Evolutionary conservation across 345 rosid species (phyloP).

Genomic region (Salix dunnii): DNA sequence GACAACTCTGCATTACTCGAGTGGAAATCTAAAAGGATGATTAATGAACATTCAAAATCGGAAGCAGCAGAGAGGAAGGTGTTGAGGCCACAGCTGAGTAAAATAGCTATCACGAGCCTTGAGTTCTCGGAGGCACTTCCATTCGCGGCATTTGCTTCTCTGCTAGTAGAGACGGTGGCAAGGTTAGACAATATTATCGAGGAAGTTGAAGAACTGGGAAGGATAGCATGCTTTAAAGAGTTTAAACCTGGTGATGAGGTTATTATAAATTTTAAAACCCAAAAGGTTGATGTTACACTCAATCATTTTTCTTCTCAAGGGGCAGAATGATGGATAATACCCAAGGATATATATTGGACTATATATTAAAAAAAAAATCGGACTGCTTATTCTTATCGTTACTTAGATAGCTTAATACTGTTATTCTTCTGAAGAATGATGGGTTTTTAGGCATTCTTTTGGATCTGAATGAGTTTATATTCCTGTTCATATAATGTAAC

Average conservation of each 20-base stretch:
- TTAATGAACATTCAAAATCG: conserved; percentile 18
- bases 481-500: no score
- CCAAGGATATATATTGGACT: neutral
- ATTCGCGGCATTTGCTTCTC: conserved; percentile 75
- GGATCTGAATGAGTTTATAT: no score
- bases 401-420: no score
- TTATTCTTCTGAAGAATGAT: no score
- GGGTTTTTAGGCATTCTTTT: no score
- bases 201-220: conserved; percentile 70
- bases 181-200: conserved; percentile 67
- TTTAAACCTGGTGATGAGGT: conserved; percentile 37
- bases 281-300: conserved; percentile 14
- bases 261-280: conserved; percentile 28
- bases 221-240: conserved; percentile 60
- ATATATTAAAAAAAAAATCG: neutral
- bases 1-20: conserved; percentile 59
- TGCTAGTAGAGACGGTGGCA: conserved; percentile 69
- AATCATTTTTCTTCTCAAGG: conserved; percentile 31
- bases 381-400: no score
- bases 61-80: conserved; percentile 41
- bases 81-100: conserved; percentile 67
- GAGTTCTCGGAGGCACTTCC: conserved; percentile 92
- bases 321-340: conserved; percentile 13
- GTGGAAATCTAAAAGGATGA: conserved; percentile 47
- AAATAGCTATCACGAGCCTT: conserved; percentile 52